Evolutionary conservation across 1,139 yeast genomes (phyloP).

Genomic region (Hansenula anomala): DNA sequence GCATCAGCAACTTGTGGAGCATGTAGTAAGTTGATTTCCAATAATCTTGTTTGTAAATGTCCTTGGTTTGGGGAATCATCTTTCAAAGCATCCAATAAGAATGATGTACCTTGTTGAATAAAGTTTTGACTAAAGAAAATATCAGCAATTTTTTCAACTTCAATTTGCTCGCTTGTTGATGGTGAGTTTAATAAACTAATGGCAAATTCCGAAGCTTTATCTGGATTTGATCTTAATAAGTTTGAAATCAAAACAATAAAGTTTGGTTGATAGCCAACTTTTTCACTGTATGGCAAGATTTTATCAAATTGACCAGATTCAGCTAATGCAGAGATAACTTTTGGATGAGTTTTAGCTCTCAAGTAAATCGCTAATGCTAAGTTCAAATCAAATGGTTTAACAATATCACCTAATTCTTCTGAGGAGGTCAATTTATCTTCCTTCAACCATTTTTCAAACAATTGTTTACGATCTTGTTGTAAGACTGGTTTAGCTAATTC

Average conservation of each 20-base stretch:
- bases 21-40: conserved; percentile 87
- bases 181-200: conserved; percentile 69
- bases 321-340: conserved; percentile 89
- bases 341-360: conserved; percentile 78
- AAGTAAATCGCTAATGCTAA: conserved; percentile 89
- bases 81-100: conserved; percentile 91
- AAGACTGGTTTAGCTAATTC: conserved; percentile 95
- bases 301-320: conserved; percentile 96
- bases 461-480: conserved; percentile 91
- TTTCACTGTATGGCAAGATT: conserved; percentile 89
- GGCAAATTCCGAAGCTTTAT: conserved; percentile 96
- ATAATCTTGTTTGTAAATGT: conserved; percentile 88
- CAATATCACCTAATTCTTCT: conserved; percentile 96
- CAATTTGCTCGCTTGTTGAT: conserved; percentile 58
- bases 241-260: conserved; percentile 87
- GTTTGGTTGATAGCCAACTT: conserved; percentile 86
- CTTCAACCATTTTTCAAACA: conserved; percentile 94
- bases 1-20: conserved; percentile 99
- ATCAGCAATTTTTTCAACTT: conserved; percentile 85
- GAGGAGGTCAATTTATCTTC: conserved; percentile 92
- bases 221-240: conserved; percentile 91
- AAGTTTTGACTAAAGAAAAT: conserved; percentile 92
- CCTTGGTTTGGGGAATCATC: conserved; percentile 95
- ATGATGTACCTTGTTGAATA: conserved; percentile 98
- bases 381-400: conserved; percentile 80